Evolutionary conservation across 169 alveolate genomes (phyloP).

Genomic region (Plasmodium cynomolgi): DNA sequence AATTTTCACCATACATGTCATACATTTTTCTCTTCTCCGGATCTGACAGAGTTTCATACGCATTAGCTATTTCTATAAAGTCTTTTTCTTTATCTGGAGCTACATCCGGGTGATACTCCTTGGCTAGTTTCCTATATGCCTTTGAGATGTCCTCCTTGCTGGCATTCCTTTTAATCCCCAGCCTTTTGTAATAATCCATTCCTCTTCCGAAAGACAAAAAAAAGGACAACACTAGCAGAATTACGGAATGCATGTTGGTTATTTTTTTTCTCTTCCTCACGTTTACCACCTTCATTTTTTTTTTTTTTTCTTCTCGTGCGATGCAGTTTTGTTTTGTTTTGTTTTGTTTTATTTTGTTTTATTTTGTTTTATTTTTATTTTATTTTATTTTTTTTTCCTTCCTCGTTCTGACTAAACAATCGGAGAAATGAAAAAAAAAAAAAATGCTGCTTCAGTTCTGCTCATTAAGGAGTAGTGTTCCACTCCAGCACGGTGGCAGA

Average conservation of each 20-base stretch:
- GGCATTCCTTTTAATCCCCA: conserved; percentile 90
- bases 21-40: conserved; percentile 91
- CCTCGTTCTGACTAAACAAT: background rate
- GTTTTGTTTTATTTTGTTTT: background rate
- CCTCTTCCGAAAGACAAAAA: conserved; percentile 66
- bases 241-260: conserved; percentile 19
- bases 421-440: background rate
- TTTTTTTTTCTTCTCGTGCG: background rate
- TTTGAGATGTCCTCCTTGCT: conserved; percentile 91
- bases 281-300: conserved; percentile 27
- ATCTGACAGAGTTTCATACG: conserved; percentile 94
- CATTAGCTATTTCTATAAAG: conserved; percentile 92
- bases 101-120: conserved; percentile 93
- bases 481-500: background rate
- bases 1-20: conserved; percentile 95
- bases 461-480: background rate
- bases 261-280: conserved; percentile 39
- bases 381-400: background rate
- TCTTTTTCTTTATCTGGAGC: conserved; percentile 90
- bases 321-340: background rate
- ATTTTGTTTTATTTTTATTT: background rate
- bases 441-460: background rate
- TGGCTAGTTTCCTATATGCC: conserved; percentile 94
- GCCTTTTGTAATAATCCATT: conserved; percentile 88
- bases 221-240: conserved; percentile 37